A percentile compares a stretch with the other conserved stretches of the same genome.
Conservation (phyloP, 106 monocot species). For the Triglochin maritima region DNA sequence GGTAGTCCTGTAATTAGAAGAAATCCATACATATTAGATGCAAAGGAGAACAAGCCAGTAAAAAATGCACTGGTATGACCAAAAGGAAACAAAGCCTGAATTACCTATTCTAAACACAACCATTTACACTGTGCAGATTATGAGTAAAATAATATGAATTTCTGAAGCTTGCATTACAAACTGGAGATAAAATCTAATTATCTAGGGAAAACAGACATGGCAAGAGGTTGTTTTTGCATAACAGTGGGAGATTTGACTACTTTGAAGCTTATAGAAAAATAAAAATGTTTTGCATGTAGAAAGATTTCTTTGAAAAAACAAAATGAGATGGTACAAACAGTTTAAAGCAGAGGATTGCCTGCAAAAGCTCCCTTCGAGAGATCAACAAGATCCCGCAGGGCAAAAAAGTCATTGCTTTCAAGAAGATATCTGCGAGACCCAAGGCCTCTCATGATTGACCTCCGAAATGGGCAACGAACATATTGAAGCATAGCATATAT, state of each 20-base stretch:
- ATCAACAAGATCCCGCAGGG: constrained; percentile 87
- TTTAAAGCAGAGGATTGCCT: constrained; percentile 23
- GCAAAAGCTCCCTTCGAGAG: constrained; percentile 96
- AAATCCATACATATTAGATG: background rate
- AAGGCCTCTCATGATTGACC: constrained; percentile 59
- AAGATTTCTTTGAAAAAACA: background rate
- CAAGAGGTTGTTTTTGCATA: background rate
- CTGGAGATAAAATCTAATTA: too few relatives aligned
- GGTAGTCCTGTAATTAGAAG: constrained; percentile 50
- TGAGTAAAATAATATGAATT: too few relatives aligned
- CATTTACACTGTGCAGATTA: too few relatives aligned
- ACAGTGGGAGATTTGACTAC: too few relatives aligned
- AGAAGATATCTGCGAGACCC: constrained; percentile 75
- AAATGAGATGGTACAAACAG: background rate
- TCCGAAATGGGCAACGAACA: constrained; percentile 71
- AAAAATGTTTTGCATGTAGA: background rate
- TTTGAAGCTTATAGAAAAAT: too few relatives aligned
- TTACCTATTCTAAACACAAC: background rate
- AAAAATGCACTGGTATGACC: background rate
- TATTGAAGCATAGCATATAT: constrained; percentile 85
- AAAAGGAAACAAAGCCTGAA: background rate
- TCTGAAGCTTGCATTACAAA: background rate
- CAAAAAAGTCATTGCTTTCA: constrained; percentile 95
- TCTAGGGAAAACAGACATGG: background rate
- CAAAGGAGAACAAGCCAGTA: background rate